Evolutionary conservation across 495 filamentous ascomycete genomes (phyloP).

Genomic region (Aspergillus egyptiacus): DNA sequence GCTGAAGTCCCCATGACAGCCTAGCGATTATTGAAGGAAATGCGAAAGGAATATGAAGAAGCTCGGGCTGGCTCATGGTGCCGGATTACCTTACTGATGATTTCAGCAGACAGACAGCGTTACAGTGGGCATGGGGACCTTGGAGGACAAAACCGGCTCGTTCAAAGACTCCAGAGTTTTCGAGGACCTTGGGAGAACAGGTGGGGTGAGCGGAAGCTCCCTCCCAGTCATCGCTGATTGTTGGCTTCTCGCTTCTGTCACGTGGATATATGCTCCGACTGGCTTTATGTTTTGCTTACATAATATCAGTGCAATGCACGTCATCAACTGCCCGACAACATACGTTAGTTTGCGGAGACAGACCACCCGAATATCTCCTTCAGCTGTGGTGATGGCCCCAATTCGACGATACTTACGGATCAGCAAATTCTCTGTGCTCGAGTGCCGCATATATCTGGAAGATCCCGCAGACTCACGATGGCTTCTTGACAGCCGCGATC

Average conservation of each 20-base stretch:
- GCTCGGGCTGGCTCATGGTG: constrained; percentile 9
- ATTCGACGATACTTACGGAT: constrained; percentile 79
- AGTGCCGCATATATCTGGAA: constrained; percentile 92
- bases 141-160: constrained; percentile 12
- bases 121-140: constrained; percentile 21
- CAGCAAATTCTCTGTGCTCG: constrained; percentile 82
- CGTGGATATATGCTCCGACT: constrained; percentile 3
- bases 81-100: not conserved
- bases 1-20: not conserved
- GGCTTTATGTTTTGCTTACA: not conserved
- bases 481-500: constrained; percentile 65
- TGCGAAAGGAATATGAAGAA: not conserved
- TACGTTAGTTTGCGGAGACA: too few species aligned
- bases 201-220: not conserved
- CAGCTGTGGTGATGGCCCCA: constrained; percentile 56
- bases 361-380: not conserved
- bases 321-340: too few species aligned
- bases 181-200: constrained; percentile 39
- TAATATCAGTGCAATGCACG: not conserved
- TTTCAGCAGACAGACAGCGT: constrained; percentile 8
- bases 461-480: constrained; percentile 77
- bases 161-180: constrained; percentile 17
- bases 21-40: constrained; percentile 1
- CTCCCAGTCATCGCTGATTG: not conserved
- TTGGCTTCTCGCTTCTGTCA: not conserved